Conservation (phyloP, 768 basidiomycete genomes). For the Hericium erinaceus region DNA sequence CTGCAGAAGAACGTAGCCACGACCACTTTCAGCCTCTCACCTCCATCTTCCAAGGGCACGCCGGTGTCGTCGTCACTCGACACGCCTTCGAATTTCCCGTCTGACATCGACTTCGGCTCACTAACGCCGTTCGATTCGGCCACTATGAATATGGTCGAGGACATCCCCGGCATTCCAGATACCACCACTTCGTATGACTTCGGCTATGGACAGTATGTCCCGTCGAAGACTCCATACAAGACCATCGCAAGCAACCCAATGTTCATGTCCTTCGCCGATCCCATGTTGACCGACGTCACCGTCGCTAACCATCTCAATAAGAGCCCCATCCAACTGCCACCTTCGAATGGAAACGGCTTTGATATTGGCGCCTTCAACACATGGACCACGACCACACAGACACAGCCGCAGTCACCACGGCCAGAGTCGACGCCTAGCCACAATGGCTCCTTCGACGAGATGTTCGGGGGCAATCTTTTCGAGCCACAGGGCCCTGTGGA, state of each 20-base stretch:
- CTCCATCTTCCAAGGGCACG: slow-evolving; percentile 12
- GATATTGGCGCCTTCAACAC: slow-evolving; percentile 32
- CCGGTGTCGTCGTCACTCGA: slow-evolving; percentile 24
- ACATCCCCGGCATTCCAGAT: slow-evolving; percentile 26
- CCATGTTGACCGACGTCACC: slow-evolving; percentile 19
- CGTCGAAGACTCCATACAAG: slow-evolving; percentile 49
- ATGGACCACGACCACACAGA: slow-evolving; percentile 19
- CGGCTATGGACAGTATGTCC: slow-evolving; percentile 37
- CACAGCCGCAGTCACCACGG: slow-evolving; percentile 17
- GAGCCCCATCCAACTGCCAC: not conserved
- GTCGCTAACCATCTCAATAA: slow-evolving; percentile 10
- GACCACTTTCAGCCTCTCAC: slow-evolving; percentile 7
- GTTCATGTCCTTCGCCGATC: slow-evolving; percentile 71
- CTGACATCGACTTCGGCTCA: slow-evolving; percentile 51
- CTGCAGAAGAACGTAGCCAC: slow-evolving; percentile 12
- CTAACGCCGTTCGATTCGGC: slow-evolving; percentile 63
- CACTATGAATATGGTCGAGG: slow-evolving; percentile 57
- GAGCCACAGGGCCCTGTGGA: slow-evolving; percentile 17
- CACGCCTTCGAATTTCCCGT: slow-evolving; percentile 15
- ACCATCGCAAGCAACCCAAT: slow-evolving; percentile 78
- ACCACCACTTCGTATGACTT: slow-evolving; percentile 15
- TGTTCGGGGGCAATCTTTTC: slow-evolving; percentile 34
- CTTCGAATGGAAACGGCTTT: slow-evolving; percentile 25
- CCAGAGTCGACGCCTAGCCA: slow-evolving; percentile 22
- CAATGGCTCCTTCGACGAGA: slow-evolving; percentile 33